phyloP scores from a whole-genome alignment of 2,329 filamentous ascomycete genomes.

The Alternaria novae-zelandiae region DNA sequence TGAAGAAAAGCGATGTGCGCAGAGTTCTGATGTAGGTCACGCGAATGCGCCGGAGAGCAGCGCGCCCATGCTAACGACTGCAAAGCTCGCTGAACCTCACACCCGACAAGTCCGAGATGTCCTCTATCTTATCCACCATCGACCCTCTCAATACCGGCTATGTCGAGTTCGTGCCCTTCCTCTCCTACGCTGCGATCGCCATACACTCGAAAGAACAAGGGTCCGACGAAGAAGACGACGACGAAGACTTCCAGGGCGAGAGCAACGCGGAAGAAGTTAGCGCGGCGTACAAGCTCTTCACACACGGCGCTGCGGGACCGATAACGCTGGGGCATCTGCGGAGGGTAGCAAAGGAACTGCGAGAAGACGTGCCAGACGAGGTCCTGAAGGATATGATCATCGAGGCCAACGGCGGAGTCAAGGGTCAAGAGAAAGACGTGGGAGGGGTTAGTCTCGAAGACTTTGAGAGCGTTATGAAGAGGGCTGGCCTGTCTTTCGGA shows the following conservation, averaged over 20 bases:
- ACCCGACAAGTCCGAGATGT: slow-evolving; percentile 70
- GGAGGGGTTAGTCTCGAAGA: slow-evolving; percentile 78
- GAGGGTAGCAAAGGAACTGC: slow-evolving; percentile 78
- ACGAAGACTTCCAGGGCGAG: slow-evolving; percentile 40
- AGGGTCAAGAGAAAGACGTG: slow-evolving; percentile 59
- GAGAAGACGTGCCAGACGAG: slow-evolving; percentile 83
- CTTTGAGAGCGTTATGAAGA: slow-evolving; percentile 84
- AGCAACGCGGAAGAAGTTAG: slow-evolving; percentile 70
- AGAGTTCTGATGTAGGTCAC: slow-evolving; percentile 58
- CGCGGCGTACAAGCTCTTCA: slow-evolving; percentile 83
- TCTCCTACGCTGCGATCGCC: slow-evolving; percentile 88
- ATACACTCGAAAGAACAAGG: slow-evolving; percentile 60
- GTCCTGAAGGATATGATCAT: slow-evolving; percentile 91
- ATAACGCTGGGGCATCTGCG: slow-evolving; percentile 82
- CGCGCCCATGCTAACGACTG: slow-evolving; percentile 2
- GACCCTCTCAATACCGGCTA: slow-evolving; percentile 83
- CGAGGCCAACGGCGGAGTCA: slow-evolving; percentile 83
- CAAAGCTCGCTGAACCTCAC: slow-evolving; percentile 79
- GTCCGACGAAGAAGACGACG: slow-evolving; percentile 51
- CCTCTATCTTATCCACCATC: slow-evolving; percentile 78
- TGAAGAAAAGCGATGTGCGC: slow-evolving; percentile 54
- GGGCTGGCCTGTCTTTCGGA: slow-evolving; percentile 78
- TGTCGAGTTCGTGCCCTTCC: slow-evolving; percentile 79
- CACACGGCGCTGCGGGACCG: slow-evolving; percentile 61
- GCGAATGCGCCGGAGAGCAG: not conserved